Conservation (phyloP, 129 eudicot genomes). For the Ambrosia artemisiifolia region DNA sequence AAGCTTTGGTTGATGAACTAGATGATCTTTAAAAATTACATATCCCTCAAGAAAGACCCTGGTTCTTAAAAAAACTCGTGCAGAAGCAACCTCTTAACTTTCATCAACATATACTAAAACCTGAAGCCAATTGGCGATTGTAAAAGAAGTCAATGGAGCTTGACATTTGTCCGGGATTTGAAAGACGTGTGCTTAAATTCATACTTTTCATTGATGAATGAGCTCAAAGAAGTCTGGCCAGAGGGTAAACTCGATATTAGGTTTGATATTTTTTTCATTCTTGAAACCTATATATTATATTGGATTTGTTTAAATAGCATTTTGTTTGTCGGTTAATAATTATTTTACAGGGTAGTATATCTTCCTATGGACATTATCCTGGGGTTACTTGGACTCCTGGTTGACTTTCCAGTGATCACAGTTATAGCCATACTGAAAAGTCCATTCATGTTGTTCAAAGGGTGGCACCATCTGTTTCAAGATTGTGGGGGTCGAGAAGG, state of each 20-base stretch:
- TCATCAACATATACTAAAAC: too few species aligned
- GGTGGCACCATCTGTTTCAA: slow-evolving; percentile 87
- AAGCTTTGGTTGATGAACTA: too few species aligned
- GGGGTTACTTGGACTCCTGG: slow-evolving; percentile 56
- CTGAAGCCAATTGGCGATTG: too few species aligned
- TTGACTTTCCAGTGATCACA: slow-evolving; percentile 71
- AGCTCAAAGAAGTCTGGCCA: slow-evolving; percentile 48
- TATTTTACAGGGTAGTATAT: slow-evolving; percentile 47
- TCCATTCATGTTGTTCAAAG: slow-evolving; percentile 88
- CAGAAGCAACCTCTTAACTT: too few species aligned
- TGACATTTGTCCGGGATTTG: slow-evolving; percentile 71
- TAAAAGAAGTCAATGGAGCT: slow-evolving; percentile 59
- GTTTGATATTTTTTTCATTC: slow-evolving; percentile 31
- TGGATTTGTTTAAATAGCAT: neutral
- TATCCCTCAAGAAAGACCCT: too few species aligned
- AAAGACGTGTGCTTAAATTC: slow-evolving; percentile 65
- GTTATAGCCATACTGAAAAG: slow-evolving; percentile 62
- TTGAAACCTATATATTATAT: neutral
- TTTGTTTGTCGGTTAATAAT: neutral
- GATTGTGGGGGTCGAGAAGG: slow-evolving; percentile 95
- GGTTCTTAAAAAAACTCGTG: too few species aligned
- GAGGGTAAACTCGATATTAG: slow-evolving; percentile 73
- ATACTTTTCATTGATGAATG: slow-evolving; percentile 68
- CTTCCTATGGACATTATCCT: slow-evolving; percentile 53
- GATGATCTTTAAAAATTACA: too few species aligned